Base-by-base conservation (phyloP, 768 basidiomycete genomes). In the Asterophora parasitica region DNA sequence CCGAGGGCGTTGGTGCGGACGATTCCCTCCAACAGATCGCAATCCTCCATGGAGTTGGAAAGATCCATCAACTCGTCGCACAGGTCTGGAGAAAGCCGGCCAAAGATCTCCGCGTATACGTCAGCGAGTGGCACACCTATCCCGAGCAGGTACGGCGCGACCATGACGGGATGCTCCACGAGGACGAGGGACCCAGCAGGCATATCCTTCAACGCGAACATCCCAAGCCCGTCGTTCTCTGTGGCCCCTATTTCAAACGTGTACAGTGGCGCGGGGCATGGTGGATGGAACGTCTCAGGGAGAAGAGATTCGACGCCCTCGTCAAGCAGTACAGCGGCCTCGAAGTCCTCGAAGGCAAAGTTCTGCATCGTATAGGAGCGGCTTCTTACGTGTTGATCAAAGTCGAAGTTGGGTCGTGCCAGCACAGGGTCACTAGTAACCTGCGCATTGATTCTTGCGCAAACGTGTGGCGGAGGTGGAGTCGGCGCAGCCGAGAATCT, bases 131-230 rank as follows among this genome's bases (percentile, higher is more conserved):
- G 58, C 23, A 53, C 48, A 7, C 54, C 62, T 46, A 45, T 62
- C 53, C 28, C 59, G 51, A 52, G 61, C 38, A 66, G 49, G 49
- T 63, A 65, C 2, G 74, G 73, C 16, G 66, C 63, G 34, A 75
- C 65, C 33, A 74, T 53, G 7, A 62, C 64, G 17, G 75, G 75
- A 37, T 72, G 71, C 46, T 75, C 72, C 20, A 58, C 51, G 10
- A 67, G 43, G 35, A 75, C 66, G 13, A 72, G 44, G 30, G 61
- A 55, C 1, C 71, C 71, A 4, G 60, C 52, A 16, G 61, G 50
- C 8, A 73, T 65, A 16, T 59, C 51, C 17, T 60, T 62, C 19
- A 57, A 46, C 1, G 72, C 71, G 47, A 73, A 72, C 58, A 71
- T 61, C 1, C 67, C 72, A 12, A 58, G 48, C 13, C 71, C 72